Conservation (phyloP, 2,329 filamentous ascomycete genomes). For the Calonectria hawksworthii region DNA sequence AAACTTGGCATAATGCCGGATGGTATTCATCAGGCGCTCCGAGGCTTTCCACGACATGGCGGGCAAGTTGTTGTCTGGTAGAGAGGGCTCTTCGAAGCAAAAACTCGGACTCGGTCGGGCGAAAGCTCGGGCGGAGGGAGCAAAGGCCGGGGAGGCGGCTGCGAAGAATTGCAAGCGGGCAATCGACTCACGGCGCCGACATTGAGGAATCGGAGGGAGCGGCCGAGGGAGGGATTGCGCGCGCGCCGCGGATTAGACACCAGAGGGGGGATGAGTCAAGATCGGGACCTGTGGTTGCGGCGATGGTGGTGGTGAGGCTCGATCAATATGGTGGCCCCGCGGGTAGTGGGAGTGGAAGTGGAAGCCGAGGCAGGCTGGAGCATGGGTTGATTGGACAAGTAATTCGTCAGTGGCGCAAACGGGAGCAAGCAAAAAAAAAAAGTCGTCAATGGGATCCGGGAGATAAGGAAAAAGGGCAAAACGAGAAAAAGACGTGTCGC, state of each 20-base stretch:
- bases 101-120: slow-evolving; percentile 38
- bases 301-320: slow-evolving; percentile 20
- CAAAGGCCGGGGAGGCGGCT: slow-evolving; percentile 37
- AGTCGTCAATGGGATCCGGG: slow-evolving; percentile 9
- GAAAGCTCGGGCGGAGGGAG: slow-evolving; percentile 45
- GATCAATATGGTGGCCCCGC: slow-evolving; percentile 42
- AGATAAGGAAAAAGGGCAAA: slow-evolving; percentile 24
- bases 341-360: slow-evolving; percentile 35
- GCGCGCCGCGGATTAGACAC: slow-evolving; percentile 14
- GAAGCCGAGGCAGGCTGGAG: slow-evolving; percentile 46
- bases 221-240: slow-evolving; percentile 9
- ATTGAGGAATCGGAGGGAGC: slow-evolving; percentile 38
- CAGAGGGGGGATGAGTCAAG: slow-evolving; percentile 35
- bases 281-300: slow-evolving; percentile 36
- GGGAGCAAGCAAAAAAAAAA: neutral
- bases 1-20: slow-evolving; percentile 97
- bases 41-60: slow-evolving; percentile 94
- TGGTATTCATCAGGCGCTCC: slow-evolving; percentile 93
- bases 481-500: slow-evolving; percentile 19
- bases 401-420: slow-evolving; percentile 27
- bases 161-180: slow-evolving; percentile 35
- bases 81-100: slow-evolving; percentile 3
- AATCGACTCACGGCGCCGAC: slow-evolving; percentile 46
- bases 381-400: slow-evolving; percentile 22
- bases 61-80: slow-evolving; percentile 35